Percentiles rank a stretch among this genome's conserved stretches.
Evolutionary conservation across 306 rosid genomes (phyloP).

Genomic region (Citrullus mucosospermus): DNA sequence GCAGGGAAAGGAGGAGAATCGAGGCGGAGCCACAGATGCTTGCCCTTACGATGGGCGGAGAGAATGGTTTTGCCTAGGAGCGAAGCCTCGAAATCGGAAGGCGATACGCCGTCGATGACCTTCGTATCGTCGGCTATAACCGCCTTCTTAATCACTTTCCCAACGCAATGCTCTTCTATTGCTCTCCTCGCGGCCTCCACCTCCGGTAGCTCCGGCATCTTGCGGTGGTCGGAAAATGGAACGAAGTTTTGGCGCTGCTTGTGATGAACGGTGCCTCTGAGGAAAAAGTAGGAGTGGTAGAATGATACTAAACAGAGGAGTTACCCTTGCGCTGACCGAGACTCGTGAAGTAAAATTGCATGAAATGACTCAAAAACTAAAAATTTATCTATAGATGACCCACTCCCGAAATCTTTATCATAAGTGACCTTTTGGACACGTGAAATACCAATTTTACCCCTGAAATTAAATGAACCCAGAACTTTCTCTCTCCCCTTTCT

Average conservation of each 20-base stretch:
- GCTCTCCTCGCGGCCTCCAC: conserved; percentile 97
- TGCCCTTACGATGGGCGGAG: conserved; percentile 82
- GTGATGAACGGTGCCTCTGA: not conserved
- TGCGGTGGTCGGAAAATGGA: not conserved
- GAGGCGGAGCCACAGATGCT: conserved; percentile 81
- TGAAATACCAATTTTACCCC: no score
- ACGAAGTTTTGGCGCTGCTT: conserved; percentile 15
- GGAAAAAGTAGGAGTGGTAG: not conserved
- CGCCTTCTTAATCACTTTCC: conserved; percentile 55
- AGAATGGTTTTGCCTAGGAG: conserved; percentile 58
- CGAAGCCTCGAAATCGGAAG: conserved; percentile 59
- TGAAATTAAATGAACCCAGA: no score
- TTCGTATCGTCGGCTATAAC: conserved; percentile 64
- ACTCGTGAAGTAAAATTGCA: no score
- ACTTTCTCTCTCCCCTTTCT: no score
- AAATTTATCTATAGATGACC: no score
- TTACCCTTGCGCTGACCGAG: not conserved
- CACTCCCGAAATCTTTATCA: no score
- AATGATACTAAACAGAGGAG: not conserved
- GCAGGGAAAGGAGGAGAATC: conserved; percentile 92
- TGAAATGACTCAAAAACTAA: no score
- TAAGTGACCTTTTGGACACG: no score
- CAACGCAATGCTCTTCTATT: conserved; percentile 57
- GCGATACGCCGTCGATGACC: conserved; percentile 70
- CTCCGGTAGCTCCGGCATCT: conserved; percentile 95